These are phyloP conservation scores for Mucor piriformis DNA, from an alignment of 371 early-diverging fungal species.

Conservation along the genomic window DNA sequence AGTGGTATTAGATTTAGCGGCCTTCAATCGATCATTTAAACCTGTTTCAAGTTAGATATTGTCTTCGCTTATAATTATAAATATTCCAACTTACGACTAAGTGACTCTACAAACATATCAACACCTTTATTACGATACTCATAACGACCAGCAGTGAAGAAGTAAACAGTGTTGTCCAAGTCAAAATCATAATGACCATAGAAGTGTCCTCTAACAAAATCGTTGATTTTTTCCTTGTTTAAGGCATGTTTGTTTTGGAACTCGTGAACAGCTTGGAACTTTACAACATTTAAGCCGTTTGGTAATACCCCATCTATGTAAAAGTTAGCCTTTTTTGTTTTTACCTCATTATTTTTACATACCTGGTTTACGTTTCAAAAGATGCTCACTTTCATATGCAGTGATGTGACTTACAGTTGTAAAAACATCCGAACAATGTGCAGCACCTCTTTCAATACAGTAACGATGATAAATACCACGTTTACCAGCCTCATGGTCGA, in stretches of 20 bases:
- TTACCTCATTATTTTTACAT: not conserved
- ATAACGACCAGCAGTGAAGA: slow-evolving; percentile 97
- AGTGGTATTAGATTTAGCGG: slow-evolving; percentile 81
- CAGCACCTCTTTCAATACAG: slow-evolving; percentile 94
- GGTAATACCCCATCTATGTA: slow-evolving; percentile 89
- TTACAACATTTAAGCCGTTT: slow-evolving; percentile 94
- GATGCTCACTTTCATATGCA: slow-evolving; percentile 93
- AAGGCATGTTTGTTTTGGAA: slow-evolving; percentile 96
- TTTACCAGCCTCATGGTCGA: slow-evolving; percentile 95
- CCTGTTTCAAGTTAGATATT: slow-evolving; percentile 45
- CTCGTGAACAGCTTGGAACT: slow-evolving; percentile 96
- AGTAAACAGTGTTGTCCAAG: slow-evolving; percentile 93
- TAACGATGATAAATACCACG: slow-evolving; percentile 97
- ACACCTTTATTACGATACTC: slow-evolving; percentile 97
- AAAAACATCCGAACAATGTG: slow-evolving; percentile 95
- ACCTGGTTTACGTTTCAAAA: slow-evolving; percentile 94
- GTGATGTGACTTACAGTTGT: slow-evolving; percentile 97
- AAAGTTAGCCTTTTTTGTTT: not conserved
- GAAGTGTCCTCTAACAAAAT: slow-evolving; percentile 96
- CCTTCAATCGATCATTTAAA: slow-evolving; percentile 87
- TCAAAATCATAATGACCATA: slow-evolving; percentile 95
- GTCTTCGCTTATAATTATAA: no score
- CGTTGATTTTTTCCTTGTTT: slow-evolving; percentile 92
- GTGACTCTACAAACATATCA: slow-evolving; percentile 94
- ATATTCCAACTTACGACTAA: slow-evolving; percentile 72